A percentile compares a stretch with the other conserved stretches of the same genome.
These are phyloP conservation scores for Eremomyces bilateralis DNA, from an alignment of 495 filamentous ascomycete genomes.

Conservation along the genomic window DNA sequence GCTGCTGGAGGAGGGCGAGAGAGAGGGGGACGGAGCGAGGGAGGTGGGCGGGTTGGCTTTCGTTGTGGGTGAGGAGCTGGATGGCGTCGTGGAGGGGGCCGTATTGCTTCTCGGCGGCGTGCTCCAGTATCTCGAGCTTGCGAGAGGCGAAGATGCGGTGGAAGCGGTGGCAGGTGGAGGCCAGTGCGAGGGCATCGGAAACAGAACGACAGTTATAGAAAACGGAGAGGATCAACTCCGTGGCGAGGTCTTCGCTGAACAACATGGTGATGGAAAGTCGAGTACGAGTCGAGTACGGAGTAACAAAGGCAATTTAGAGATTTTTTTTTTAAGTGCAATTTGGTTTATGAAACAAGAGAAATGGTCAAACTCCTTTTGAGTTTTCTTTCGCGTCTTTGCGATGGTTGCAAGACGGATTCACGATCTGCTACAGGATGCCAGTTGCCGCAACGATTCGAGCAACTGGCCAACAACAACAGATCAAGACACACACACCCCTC, in stretches of 20 bases:
- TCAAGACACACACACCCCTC: slow-evolving; percentile 40
- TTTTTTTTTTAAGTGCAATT: no score
- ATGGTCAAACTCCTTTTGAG: no score
- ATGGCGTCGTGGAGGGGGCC: slow-evolving; percentile 37
- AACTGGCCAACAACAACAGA: no score
- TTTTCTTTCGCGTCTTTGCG: no score
- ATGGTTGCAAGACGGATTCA: no score
- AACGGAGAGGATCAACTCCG: slow-evolving; percentile 40
- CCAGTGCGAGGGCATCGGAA: slow-evolving; percentile 30
- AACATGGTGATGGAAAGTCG: slow-evolving; percentile 22
- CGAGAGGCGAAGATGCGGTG: slow-evolving; percentile 30
- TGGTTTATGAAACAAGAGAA: no score
- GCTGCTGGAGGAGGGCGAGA: slow-evolving; percentile 31
- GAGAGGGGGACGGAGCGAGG: slow-evolving; percentile 27
- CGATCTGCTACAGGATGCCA: no score
- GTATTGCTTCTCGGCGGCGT: slow-evolving; percentile 33
- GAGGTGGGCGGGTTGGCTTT: slow-evolving; percentile 31
- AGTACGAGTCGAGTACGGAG: not conserved
- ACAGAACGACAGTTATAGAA: slow-evolving; percentile 31
- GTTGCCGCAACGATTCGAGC: no score
- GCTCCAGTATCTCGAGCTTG: slow-evolving; percentile 29
- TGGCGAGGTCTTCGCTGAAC: slow-evolving; percentile 26
- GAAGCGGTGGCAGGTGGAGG: slow-evolving; percentile 31
- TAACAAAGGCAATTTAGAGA: no score
- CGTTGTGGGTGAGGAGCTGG: slow-evolving; percentile 36